These are phyloP conservation scores for Dryas drummondii DNA, from an alignment of 306 rosid species.

Conservation along the genomic window DNA sequence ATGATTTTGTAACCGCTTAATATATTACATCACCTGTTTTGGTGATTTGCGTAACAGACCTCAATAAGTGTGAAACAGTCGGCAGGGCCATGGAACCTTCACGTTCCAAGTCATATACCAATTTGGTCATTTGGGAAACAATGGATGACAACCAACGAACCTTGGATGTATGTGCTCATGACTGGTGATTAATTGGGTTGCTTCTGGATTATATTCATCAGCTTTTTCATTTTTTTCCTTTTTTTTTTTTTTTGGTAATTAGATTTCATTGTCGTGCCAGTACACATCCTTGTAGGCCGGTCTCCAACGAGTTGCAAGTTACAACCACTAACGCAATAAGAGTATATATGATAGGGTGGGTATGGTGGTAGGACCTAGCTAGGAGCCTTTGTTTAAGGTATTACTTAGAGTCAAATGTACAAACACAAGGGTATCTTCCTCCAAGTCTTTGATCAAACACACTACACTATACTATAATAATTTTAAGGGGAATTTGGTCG, in stretches of 20 bases:
- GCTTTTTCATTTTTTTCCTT: no score
- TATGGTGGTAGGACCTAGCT: neutral
- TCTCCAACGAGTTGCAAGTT: neutral
- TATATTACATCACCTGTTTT: slow-evolving; percentile 27
- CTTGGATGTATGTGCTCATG: no score
- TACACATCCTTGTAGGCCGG: no score
- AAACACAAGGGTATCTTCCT: neutral
- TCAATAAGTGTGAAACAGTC: neutral
- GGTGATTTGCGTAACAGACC: slow-evolving; percentile 6
- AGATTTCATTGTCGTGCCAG: no score
- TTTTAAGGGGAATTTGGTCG: no score
- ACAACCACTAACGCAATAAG: neutral
- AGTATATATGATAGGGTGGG: neutral
- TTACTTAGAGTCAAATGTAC: neutral
- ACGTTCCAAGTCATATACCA: neutral
- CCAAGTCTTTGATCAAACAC: no score
- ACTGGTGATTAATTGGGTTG: no score
- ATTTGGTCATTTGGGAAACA: no score
- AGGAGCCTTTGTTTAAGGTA: neutral
- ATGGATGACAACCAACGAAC: neutral
- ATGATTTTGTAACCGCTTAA: neutral
- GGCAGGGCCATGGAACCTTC: slow-evolving; percentile 10
- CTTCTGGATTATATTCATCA: no score
- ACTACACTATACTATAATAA: no score
- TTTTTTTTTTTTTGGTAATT: no score